Conservation (phyloP, 2,329 filamentous ascomycete genomes). For the Stagonosporopsis tanaceti region DNA sequence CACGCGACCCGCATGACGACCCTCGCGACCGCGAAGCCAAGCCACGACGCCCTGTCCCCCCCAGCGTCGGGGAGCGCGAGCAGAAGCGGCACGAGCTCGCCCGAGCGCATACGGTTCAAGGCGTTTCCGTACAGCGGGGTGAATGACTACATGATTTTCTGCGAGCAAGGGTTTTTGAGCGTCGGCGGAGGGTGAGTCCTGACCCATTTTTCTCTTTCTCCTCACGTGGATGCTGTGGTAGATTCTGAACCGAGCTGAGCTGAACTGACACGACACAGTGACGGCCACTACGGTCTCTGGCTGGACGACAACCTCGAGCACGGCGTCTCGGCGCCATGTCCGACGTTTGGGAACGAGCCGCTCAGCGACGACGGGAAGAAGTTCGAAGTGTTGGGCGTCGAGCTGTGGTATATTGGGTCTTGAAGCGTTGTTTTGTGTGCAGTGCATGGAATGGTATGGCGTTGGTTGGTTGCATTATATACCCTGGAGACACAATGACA, state of each 20-base stretch:
- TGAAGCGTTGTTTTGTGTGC: constrained; percentile 13
- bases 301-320: constrained; percentile 84
- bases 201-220: no score
- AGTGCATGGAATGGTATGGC: not conserved
- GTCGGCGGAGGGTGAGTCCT: constrained; percentile 76
- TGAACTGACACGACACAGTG: constrained; percentile 50
- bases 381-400: constrained; percentile 89
- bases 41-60: constrained; percentile 37
- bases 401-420: constrained; percentile 87
- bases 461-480: no score
- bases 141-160: constrained; percentile 97
- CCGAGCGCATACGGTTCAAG: constrained; percentile 89
- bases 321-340: constrained; percentile 82
- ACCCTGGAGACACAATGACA: no score
- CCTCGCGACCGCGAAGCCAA: constrained; percentile 44
- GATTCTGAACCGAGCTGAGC: no score
- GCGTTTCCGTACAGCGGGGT: constrained; percentile 95
- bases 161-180: constrained; percentile 83
- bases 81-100: constrained; percentile 62
- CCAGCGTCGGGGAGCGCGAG: constrained; percentile 42
- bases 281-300: constrained; percentile 94
- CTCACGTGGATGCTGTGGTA: no score
- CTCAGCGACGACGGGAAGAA: constrained; percentile 92
- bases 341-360: constrained; percentile 94
- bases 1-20: constrained; percentile 69